Evolutionary conservation across 2,329 filamentous ascomycete species (phyloP).

Genomic region (Biscogniauxia sp.): DNA sequence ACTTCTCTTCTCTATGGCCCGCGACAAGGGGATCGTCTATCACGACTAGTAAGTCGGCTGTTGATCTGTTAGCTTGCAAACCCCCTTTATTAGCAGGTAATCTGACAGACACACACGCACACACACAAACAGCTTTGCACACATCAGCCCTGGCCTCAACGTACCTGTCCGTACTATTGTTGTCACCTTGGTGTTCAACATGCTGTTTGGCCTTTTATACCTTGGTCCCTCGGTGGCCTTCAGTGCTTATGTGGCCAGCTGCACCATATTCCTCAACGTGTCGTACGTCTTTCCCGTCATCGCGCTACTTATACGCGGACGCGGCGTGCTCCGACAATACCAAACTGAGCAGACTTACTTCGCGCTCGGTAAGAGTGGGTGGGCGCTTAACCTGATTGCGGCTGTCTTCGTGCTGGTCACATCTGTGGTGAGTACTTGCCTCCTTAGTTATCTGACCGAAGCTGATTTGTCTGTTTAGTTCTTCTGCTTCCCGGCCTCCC

Average conservation of each 20-base stretch:
- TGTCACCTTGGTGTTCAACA: constrained; percentile 41
- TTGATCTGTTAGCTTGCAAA: neutral
- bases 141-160: constrained; percentile 37
- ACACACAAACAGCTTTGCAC: constrained; percentile 31
- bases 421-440: constrained; percentile 28
- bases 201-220: constrained; percentile 45
- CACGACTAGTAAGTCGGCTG: constrained; percentile 26
- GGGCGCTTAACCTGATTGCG: constrained; percentile 32
- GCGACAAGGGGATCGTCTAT: constrained; percentile 40
- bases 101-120: neutral
- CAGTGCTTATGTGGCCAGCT: constrained; percentile 43
- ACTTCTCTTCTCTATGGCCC: constrained; percentile 45
- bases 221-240: constrained; percentile 46
- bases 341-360: constrained; percentile 28
- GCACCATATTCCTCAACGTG: constrained; percentile 45
- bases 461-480: constrained; percentile 20
- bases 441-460: neutral
- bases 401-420: constrained; percentile 39
- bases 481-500: constrained; percentile 31
- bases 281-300: constrained; percentile 44
- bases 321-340: constrained; percentile 29
- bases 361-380: constrained; percentile 31
- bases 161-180: constrained; percentile 43
- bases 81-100: neutral
- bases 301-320: constrained; percentile 36